A percentile compares a stretch with the other conserved stretches of the same genome.
These are phyloP conservation scores for Fraxinus americana DNA, from an alignment of 257 asterid species.

Conservation along the genomic window DNA sequence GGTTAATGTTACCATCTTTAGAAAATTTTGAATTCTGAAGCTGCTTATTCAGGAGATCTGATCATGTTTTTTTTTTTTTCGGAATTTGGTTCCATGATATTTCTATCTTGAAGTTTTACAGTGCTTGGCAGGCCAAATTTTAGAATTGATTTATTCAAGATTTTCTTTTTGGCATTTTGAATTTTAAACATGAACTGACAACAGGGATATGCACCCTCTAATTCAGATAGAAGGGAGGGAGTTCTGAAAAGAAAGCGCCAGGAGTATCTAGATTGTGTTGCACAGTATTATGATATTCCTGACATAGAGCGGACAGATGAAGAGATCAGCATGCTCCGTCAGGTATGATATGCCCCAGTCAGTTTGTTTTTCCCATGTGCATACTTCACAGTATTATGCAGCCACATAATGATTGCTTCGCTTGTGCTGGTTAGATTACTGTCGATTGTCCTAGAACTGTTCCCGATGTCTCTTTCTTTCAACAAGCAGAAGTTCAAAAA, in stretches of 20 bases:
- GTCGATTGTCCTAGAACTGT: conserved; percentile 99
- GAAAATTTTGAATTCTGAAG: background rate
- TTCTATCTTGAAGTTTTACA: background rate
- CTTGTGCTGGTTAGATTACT: conserved; percentile 56
- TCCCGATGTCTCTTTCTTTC: conserved; percentile 91
- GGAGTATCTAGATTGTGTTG: conserved; percentile 90
- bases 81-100: conserved; percentile 17
- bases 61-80: background rate
- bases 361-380: conserved; percentile 23
- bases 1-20: background rate
- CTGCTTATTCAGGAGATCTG: background rate
- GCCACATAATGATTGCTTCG: conserved; percentile 25
- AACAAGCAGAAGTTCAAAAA: conserved; percentile 84
- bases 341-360: conserved; percentile 49
- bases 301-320: conserved; percentile 91
- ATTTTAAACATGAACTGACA: conserved; percentile 67
- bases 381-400: conserved; percentile 10
- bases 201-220: conserved; percentile 99
- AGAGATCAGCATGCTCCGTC: conserved; percentile 95
- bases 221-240: conserved; percentile 99
- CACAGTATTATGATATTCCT: conserved; percentile 81
- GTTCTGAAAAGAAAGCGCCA: conserved; percentile 79
- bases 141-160: conserved; percentile 10
- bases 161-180: conserved; percentile 32
- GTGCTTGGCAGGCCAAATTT: background rate